Evolutionary conservation across 345 rosid genomes (phyloP), one percentile per base, ranked within the genome.

Genomic region (Barbarea vulgaris): DNA sequence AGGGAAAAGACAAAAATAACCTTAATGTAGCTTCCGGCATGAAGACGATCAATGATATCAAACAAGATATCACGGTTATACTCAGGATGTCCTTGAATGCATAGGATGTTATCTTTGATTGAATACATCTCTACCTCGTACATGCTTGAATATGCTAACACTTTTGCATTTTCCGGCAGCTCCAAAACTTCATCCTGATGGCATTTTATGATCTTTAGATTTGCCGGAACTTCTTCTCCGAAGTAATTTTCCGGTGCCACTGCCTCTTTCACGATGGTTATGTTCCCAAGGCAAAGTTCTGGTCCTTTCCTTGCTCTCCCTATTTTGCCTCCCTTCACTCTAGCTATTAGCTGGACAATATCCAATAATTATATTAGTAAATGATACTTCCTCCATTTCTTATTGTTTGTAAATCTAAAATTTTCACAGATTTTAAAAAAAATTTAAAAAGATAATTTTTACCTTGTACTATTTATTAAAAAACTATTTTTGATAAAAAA

Each of bases 1-100:
- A 52, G 25, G 11, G 2, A 17, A 8, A 2, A 6, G 4, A 19
- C 4, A 17, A 15, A 22, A 30, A 44, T n/a, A n/a, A 91, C 96
- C 85, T 84, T 59, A 7, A 90, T 85, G 69, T 71, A 61, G 75
- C 85, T 77, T 64, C 59, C 80, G 17, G 47, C 39, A 18, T 83
- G 85, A 55, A 91, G 89, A 52, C 97, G 96, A 54, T 89, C 97
- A 5, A 93, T 82, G 75, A 93, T 86, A 72, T 82, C 81, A 54
- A 4, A 72, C 37, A 93, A 82, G 39, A 91, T 89, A 74, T 89
- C 97, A 22, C 85, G 85, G 73, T 91, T 85, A 85, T 91, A 89
- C 80, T 93, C 98, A 15, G 93, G 97, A 69, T 93, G 96, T 33
- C 98, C 97, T 65, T 93, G 98, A 69, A 93, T 91, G 18, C 96